Percentiles rank a stretch among this genome's conserved stretches.
phyloP scores from a whole-genome alignment of 2,329 filamentous ascomycete genomes.

The Drechslerella dactyloides region DNA sequence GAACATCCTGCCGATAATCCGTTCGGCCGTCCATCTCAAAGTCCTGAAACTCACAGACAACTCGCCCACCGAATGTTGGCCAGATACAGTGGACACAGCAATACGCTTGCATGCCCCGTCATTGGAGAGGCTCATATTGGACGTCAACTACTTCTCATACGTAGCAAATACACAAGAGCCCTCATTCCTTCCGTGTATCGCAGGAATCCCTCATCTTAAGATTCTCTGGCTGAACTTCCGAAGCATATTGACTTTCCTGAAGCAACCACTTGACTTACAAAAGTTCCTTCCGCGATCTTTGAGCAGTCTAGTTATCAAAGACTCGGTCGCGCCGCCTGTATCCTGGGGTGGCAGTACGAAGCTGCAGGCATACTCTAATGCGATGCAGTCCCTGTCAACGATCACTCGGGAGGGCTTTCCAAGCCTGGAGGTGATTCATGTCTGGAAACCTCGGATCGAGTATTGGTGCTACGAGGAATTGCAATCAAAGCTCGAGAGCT shows the following conservation, averaged over 20 bases:
- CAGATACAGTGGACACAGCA: conserved; percentile 33
- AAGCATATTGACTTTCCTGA: conserved; percentile 26
- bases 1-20: conserved; percentile 45
- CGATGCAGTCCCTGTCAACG: conserved; percentile 33
- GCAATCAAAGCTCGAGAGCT: conserved; percentile 28
- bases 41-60: conserved; percentile 41
- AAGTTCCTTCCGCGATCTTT: conserved; percentile 32
- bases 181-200: conserved; percentile 35
- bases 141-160: conserved; percentile 26
- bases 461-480: conserved; percentile 11
- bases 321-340: conserved; percentile 3
- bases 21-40: conserved; percentile 42
- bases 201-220: conserved; percentile 29
- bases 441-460: conserved; percentile 28
- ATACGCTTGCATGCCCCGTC: conserved; percentile 33
- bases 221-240: conserved; percentile 41
- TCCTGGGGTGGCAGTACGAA: conserved; percentile 19
- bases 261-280: conserved; percentile 35
- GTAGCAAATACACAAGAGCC: conserved; percentile 16
- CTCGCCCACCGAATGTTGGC: conserved; percentile 24
- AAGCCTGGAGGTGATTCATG: conserved; percentile 30
- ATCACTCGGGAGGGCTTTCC: conserved; percentile 20
- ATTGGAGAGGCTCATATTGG: conserved; percentile 34
- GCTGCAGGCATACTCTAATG: conserved; percentile 16
- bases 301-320: conserved; percentile 33